Percentiles rank a stretch among this genome's conserved stretches.
Evolutionary conservation across 352 stramenopile genomes (phyloP).

Genomic region (Globisporangium lucens): DNA sequence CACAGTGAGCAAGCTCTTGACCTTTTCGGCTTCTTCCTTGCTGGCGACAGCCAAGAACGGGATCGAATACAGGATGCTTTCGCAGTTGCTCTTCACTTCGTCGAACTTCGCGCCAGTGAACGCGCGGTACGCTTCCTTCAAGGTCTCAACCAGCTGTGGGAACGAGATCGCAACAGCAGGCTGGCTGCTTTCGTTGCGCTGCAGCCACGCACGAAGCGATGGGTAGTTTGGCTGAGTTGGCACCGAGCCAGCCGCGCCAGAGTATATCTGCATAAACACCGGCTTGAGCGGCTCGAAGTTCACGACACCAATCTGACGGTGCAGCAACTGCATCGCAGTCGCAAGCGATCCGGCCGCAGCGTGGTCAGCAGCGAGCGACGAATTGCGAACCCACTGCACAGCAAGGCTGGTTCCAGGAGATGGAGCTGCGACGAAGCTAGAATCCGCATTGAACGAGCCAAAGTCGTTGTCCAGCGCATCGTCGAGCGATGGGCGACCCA

Average conservation of each 20-base stretch:
- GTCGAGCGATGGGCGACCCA: slow-evolving; percentile 45
- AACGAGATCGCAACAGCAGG: slow-evolving; percentile 90
- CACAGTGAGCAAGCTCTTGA: slow-evolving; percentile 95
- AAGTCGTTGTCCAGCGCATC: slow-evolving; percentile 61
- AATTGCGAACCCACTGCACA: slow-evolving; percentile 94
- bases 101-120: slow-evolving; percentile 99
- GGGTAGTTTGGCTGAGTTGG: slow-evolving; percentile 81
- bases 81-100: slow-evolving; percentile 93
- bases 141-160: slow-evolving; percentile 85
- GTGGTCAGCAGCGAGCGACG: slow-evolving; percentile 97
- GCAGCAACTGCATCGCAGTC: slow-evolving; percentile 97
- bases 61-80: slow-evolving; percentile 93
- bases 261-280: slow-evolving; percentile 85
- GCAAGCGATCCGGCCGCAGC: slow-evolving; percentile 94
- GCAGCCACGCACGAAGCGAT: slow-evolving; percentile 74
- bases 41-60: slow-evolving; percentile 94
- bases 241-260: slow-evolving; percentile 73
- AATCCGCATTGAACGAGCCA: slow-evolving; percentile 22
- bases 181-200: slow-evolving; percentile 85
- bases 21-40: slow-evolving; percentile 90
- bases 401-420: slow-evolving; percentile 85
- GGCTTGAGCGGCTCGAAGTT: slow-evolving; percentile 96
- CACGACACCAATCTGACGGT: slow-evolving; percentile 98
- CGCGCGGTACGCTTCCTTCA: slow-evolving; percentile 95
- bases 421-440: slow-evolving; percentile 90